phyloP scores from a whole-genome alignment of 2,329 filamentous ascomycete genomes.

The Fusarium tanahbumbuense region DNA sequence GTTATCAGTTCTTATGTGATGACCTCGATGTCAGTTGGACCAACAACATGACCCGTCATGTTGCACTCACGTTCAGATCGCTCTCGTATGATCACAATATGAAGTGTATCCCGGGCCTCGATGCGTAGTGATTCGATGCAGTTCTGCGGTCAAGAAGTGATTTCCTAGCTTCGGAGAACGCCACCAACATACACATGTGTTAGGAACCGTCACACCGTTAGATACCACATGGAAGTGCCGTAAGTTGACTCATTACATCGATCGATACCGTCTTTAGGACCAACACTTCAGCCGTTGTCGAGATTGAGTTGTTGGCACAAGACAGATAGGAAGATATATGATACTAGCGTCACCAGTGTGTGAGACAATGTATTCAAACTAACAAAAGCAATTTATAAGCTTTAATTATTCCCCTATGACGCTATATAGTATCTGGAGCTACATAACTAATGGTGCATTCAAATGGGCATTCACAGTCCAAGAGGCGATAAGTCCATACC shows the following conservation, averaged over 20 bases:
- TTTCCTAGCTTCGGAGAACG: conserved; percentile 8
- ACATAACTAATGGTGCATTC: not conserved
- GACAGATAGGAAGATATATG: not conserved
- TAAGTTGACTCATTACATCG: not conserved
- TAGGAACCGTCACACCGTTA: not conserved
- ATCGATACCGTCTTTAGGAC: not conserved
- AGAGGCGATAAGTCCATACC: not conserved
- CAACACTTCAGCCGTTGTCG: not conserved
- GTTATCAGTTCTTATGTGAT: not conserved
- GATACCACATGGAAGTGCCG: not conserved
- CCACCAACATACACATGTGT: conserved; percentile 16
- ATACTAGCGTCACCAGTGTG: not conserved
- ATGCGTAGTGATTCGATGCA: not conserved
- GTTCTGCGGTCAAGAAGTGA: conserved; percentile 8
- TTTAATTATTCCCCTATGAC: not conserved
- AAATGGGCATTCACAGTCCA: not conserved
- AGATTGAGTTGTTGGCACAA: not conserved
- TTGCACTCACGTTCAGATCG: not conserved
- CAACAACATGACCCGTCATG: not conserved
- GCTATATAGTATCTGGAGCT: not conserved
- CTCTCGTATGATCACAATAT: not conserved
- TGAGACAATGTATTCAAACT: not conserved
- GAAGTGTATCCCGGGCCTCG: not conserved
- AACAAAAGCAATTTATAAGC: not conserved
- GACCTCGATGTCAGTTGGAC: not conserved